Conservation (phyloP, 805 yeast species). For the Wickerhamiella sergipiensis region DNA sequence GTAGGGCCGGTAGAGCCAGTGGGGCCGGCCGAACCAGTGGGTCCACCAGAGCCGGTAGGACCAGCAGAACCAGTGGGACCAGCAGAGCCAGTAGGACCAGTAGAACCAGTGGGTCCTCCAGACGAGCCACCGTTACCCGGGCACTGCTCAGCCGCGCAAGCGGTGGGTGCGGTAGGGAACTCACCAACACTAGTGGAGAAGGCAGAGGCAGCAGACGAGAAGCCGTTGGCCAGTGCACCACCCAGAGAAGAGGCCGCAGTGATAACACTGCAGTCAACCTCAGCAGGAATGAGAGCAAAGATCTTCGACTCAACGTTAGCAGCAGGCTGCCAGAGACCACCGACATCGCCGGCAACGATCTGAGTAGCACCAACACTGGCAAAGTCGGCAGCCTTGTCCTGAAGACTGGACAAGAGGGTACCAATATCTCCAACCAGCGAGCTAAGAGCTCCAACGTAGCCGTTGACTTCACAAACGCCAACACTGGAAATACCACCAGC, state of each 20-base stretch:
- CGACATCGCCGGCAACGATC: constrained; percentile 15
- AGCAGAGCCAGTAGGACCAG: neutral
- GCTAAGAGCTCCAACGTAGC: neutral
- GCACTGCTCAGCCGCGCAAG: neutral
- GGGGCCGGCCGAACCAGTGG: neutral
- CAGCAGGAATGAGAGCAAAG: neutral
- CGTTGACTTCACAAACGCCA: neutral
- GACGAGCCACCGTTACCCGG: neutral
- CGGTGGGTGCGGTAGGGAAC: constrained; percentile 1
- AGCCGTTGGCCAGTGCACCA: neutral
- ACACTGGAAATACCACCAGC: constrained; percentile 1
- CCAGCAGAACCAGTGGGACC: neutral
- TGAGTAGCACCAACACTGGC: constrained; percentile 11
- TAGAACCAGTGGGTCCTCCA: neutral
- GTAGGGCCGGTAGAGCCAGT: neutral
- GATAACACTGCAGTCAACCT: neutral
- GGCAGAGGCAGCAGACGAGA: neutral
- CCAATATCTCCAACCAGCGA: constrained; percentile 7
- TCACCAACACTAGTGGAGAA: neutral
- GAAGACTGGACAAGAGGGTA: constrained; percentile 9
- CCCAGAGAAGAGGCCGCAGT: neutral
- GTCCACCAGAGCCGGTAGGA: neutral
- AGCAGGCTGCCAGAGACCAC: constrained; percentile 9
- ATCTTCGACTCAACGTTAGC: constrained; percentile 5
- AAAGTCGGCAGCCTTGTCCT: constrained; percentile 14